Conservation (phyloP, 2,329 filamentous ascomycete species). For the Colletotrichum melonis region DNA sequence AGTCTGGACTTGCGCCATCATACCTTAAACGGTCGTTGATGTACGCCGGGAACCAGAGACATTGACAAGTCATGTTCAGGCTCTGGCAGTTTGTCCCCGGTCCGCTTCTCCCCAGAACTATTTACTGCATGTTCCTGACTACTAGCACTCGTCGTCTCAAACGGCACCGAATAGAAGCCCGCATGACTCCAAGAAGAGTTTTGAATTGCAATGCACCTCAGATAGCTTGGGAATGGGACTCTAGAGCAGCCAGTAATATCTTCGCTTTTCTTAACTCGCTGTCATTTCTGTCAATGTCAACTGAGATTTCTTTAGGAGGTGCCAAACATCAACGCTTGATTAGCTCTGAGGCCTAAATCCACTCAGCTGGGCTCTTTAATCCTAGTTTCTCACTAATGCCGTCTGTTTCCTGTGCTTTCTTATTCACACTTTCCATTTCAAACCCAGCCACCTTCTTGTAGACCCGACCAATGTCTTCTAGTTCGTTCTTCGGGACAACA, state of each 20-base stretch:
- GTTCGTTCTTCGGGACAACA: conserved; percentile 16
- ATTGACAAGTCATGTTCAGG: not conserved
- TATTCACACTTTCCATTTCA: conserved; percentile 22
- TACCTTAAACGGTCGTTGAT: not conserved
- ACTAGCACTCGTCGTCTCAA: too few relatives aligned
- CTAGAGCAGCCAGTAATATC: too few relatives aligned
- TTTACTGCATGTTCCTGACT: too few relatives aligned
- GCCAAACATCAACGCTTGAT: not conserved
- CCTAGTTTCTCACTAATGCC: not conserved
- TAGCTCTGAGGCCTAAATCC: not conserved
- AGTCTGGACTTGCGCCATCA: not conserved
- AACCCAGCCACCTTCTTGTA: conserved; percentile 27
- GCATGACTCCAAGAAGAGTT: too few relatives aligned
- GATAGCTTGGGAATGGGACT: too few relatives aligned
- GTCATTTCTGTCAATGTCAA: not conserved
- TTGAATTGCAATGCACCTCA: too few relatives aligned
- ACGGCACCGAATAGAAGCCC: too few relatives aligned
- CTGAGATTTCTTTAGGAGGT: not conserved
- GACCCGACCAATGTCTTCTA: conserved; percentile 10
- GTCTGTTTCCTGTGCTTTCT: conserved; percentile 11
- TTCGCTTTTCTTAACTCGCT: too few relatives aligned
- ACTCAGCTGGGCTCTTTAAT: conserved; percentile 3
- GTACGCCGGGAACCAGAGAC: not conserved
- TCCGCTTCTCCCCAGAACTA: too few relatives aligned
- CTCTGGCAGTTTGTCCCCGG: not conserved